Base-by-base conservation (phyloP, 139 green algal genomes). In the Tetradesmus obliquus region DNA sequence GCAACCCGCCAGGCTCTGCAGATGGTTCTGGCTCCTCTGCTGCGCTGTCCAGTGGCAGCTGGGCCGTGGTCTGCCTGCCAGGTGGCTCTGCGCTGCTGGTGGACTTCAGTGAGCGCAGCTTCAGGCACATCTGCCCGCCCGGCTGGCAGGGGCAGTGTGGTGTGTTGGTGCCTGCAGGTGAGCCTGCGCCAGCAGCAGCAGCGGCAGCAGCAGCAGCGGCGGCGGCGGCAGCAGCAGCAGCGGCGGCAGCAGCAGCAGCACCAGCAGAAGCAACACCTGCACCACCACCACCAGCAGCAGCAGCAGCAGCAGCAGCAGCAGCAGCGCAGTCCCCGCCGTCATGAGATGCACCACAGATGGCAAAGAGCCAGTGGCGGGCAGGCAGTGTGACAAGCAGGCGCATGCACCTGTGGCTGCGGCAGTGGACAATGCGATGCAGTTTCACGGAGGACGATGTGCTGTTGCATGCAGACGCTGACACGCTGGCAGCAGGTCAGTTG, bases 31-130 rank as follows among this genome's bases (percentile, higher is more conserved):
- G 82, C 5, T 4, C 17, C 7, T 19, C 55, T 54, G 82, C 54
- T 54, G 20, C 54, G 3, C 62, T 87, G 5, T 87, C 82, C 17
- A 87, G 82, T 74, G 82, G 82, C 82, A 87, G 82, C 55, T 87
- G 72, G 86, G 22, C 24, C 51, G 20, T 81, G 53, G 6, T 51
- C 19, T 93, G 58, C 79, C 85, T 79, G 62, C 22, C 55, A 55
- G 88, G 58, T 20, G 17, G 90, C 7, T 86, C 62, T 84, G 45
- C 62, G 22, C 19, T 93, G 76, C 54, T 89, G 53, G 51, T 19
- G 53, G 79, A 71, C 54, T 85, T 69, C 15, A 55, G 58, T n/a
- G 13, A n/a, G n/a, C 55, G 80, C 19, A 51, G 10, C 82, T 51
- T 58, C 55, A 87, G 55, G 19, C 82, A 72, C 55, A 72, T 87